Evolutionary conservation across 192 early-diverging fungal species (phyloP), one percentile per base, ranked within the genome.

Genomic region (Coemansia sp.): DNA sequence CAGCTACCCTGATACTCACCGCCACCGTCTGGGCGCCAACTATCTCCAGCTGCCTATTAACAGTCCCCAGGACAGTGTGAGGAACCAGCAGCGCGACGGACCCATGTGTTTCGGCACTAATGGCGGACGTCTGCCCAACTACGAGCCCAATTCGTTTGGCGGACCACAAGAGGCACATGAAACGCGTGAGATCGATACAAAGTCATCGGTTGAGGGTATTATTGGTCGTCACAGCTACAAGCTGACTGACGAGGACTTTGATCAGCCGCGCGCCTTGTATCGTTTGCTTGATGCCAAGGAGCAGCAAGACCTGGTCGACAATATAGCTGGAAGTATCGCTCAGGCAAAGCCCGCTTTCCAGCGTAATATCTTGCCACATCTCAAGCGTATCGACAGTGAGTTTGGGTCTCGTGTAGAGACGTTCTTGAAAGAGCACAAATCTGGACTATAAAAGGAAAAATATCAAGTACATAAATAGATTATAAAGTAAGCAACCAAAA

Each of bases 31-130:
- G 57, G 88, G 90, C 42, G 70, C 88, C 85, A 93, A 93, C 88
- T 90, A 88, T 80, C 75, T 82, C 51, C 86, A 90, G 78, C 80
- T 93, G 66, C 91, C 91, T 41, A 88, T 91, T 82, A 93, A 93
- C 85, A 63, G 77, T 34, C 77, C 91, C 7, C 67, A 73, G 67
- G 66, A 52, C 47, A 80, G 80, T 52, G 79, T 87, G 62, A 61
- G 72, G 65, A 89, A 90, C 85, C 88, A 91, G 65, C 90, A 90
- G 75, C 88, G 91, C 70, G 91, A 90, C 66, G 91, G 91, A 10
- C 62, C 66, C 62, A 89, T 90, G 86, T 43, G 69, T 18, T 64
- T 86, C 40, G 73, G 74, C 64, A 76, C 80, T 66, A 90, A 90
- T 67, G 82, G 87, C 40, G 90, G 89, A 29, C 60, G 89, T 34